Conservation (phyloP, 2,329 filamentous ascomycete genomes). For the Stagonosporopsis vannaccii region DNA sequence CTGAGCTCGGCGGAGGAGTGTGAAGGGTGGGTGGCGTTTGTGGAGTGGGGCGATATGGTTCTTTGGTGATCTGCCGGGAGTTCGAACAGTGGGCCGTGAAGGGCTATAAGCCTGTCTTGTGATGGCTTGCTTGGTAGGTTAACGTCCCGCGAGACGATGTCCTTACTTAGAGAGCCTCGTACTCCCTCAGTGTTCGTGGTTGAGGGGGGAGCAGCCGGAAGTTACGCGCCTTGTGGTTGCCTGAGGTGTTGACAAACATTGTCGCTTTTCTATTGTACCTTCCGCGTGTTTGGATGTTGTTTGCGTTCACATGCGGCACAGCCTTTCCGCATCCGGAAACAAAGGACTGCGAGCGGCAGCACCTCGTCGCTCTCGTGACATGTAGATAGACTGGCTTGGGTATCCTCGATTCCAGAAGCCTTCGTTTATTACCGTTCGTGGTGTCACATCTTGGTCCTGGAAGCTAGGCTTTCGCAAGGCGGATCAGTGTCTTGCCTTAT, state of each 20-base stretch:
- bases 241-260: not conserved
- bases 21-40: not conserved
- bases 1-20: not conserved
- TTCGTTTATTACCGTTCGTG: not conserved
- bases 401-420: not conserved
- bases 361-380: not conserved
- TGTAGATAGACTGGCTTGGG: not conserved
- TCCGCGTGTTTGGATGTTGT: not conserved
- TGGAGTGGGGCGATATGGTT: not conserved
- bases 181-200: not conserved
- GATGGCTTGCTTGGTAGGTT: not conserved
- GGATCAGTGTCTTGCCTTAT: constrained; percentile 16
- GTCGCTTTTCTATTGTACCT: constrained; percentile 1
- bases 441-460: not conserved
- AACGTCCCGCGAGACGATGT: not conserved
- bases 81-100: not conserved
- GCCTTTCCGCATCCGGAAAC: constrained; percentile 30
- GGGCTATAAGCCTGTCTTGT: not conserved
- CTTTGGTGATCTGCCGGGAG: not conserved
- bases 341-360: constrained; percentile 15
- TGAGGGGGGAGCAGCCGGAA: not conserved
- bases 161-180: not conserved
- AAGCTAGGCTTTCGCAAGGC: constrained; percentile 1
- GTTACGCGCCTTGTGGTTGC: not conserved
- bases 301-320: constrained; percentile 3